Evolutionary conservation across 1,139 yeast genomes (phyloP).

Genomic region (Hanseniaspora sp.): DNA sequence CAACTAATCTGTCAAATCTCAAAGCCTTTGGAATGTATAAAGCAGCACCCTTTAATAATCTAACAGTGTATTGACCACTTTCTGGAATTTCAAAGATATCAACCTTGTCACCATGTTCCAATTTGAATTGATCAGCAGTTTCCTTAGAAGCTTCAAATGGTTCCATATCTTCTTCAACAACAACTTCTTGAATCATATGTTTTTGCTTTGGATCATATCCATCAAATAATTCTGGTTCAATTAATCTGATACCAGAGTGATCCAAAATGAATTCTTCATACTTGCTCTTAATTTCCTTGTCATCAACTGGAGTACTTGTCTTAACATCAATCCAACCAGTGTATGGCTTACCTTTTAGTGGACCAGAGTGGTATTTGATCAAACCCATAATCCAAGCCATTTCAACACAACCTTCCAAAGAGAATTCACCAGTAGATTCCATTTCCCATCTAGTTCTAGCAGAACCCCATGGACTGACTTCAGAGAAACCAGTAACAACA

Average conservation of each 20-base stretch:
- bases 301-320: slow-evolving; percentile 86
- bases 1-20: slow-evolving; percentile 88
- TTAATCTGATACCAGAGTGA: slow-evolving; percentile 91
- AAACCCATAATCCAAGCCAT: slow-evolving; percentile 99
- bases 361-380: slow-evolving; percentile 87
- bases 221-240: slow-evolving; percentile 86
- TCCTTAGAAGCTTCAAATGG: slow-evolving; percentile 92
- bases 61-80: slow-evolving; percentile 84
- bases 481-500: slow-evolving; percentile 94
- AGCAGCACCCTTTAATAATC: slow-evolving; percentile 83
- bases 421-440: slow-evolving; percentile 91
- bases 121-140: slow-evolving; percentile 88
- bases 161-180: slow-evolving; percentile 90
- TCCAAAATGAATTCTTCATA: slow-evolving; percentile 80
- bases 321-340: slow-evolving; percentile 97
- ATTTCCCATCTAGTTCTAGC: slow-evolving; percentile 99
- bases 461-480: slow-evolving; percentile 99
- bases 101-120: slow-evolving; percentile 86
- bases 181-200: slow-evolving; percentile 86
- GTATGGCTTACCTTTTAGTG: slow-evolving; percentile 75
- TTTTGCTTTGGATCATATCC: slow-evolving; percentile 94
- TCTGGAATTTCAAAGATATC: slow-evolving; percentile 84
- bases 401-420: slow-evolving; percentile 96
- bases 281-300: slow-evolving; percentile 80
- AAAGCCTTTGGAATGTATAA: slow-evolving; percentile 90